phyloP scores from a whole-genome alignment of 495 filamentous ascomycete genomes.

The Penicillium roqueforti region DNA sequence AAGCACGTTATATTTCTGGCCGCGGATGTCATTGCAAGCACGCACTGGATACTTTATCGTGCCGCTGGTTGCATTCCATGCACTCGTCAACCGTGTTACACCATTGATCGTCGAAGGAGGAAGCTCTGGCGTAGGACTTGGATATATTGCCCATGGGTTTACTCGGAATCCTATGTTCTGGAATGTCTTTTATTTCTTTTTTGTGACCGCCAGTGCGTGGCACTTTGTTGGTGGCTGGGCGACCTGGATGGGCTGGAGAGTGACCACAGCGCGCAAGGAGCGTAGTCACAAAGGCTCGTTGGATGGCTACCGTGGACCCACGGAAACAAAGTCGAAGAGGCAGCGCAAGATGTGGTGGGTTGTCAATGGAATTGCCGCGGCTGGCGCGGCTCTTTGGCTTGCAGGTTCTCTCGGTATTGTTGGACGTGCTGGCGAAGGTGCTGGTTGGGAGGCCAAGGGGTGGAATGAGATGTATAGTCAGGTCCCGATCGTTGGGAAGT shows the following conservation, averaged over 20 bases:
- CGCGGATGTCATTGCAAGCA: constrained; percentile 60
- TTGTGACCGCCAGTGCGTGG: constrained; percentile 66
- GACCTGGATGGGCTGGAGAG: constrained; percentile 60
- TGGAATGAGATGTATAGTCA: constrained; percentile 67
- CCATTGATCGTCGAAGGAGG: constrained; percentile 75
- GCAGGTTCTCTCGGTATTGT: constrained; percentile 76
- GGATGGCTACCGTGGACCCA: constrained; percentile 34
- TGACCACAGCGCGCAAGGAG: constrained; percentile 38
- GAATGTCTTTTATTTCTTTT: constrained; percentile 59
- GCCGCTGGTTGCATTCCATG: constrained; percentile 63
- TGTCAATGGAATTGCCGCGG: constrained; percentile 58
- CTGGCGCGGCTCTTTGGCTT: constrained; percentile 65
- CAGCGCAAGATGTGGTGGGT: constrained; percentile 62
- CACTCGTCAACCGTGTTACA: constrained; percentile 63
- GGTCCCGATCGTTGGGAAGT: constrained; percentile 50
- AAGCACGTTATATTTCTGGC: constrained; percentile 53
- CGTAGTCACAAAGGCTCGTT: constrained; percentile 31
- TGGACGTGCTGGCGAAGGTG: constrained; percentile 61
- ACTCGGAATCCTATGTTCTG: constrained; percentile 60
- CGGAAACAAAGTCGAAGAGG: constrained; percentile 39
- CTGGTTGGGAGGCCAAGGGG: constrained; percentile 73
- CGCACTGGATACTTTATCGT: constrained; percentile 62
- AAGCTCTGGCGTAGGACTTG: constrained; percentile 73
- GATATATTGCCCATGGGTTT: constrained; percentile 84
- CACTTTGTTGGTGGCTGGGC: constrained; percentile 83